A percentile compares a stretch with the other conserved stretches of the same genome.
phyloP scores from a whole-genome alignment of 306 rosid genomes.

The Biancaea sappan region DNA sequence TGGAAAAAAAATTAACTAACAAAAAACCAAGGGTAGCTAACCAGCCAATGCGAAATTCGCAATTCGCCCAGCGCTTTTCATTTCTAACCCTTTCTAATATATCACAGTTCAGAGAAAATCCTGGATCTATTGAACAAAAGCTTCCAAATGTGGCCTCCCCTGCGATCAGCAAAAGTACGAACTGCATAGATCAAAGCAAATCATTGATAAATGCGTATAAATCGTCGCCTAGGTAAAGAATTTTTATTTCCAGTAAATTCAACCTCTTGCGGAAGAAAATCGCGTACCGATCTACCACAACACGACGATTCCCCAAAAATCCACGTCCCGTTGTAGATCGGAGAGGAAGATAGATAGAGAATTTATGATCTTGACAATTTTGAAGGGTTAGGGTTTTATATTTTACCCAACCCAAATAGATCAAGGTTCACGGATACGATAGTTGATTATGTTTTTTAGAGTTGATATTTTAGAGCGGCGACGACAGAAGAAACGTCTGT shows the following conservation, averaged over 20 bases:
- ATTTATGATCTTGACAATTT: slow-evolving; percentile 36
- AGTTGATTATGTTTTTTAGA: neutral
- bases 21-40: slow-evolving; percentile 33
- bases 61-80: slow-evolving; percentile 83
- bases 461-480: slow-evolving; percentile 2
- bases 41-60: slow-evolving; percentile 92
- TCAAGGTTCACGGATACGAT: neutral
- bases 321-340: slow-evolving; percentile 57
- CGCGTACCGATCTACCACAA: slow-evolving; percentile 45
- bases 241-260: neutral
- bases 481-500: neutral
- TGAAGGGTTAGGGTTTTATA: slow-evolving; percentile 69
- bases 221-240: neutral
- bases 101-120: slow-evolving; percentile 20
- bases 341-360: slow-evolving; percentile 35
- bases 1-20: neutral
- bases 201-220: neutral
- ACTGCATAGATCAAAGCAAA: slow-evolving; percentile 12
- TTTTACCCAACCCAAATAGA: slow-evolving; percentile 7
- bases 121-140: slow-evolving; percentile 44
- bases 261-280: slow-evolving; percentile 32
- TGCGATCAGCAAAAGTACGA: slow-evolving; percentile 41
- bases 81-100: slow-evolving; percentile 30
- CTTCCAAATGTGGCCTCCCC: slow-evolving; percentile 46
- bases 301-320: slow-evolving; percentile 23